Evolutionary conservation across 331 rosid genomes (phyloP).

Genomic region (Dryas integrifolia): DNA sequence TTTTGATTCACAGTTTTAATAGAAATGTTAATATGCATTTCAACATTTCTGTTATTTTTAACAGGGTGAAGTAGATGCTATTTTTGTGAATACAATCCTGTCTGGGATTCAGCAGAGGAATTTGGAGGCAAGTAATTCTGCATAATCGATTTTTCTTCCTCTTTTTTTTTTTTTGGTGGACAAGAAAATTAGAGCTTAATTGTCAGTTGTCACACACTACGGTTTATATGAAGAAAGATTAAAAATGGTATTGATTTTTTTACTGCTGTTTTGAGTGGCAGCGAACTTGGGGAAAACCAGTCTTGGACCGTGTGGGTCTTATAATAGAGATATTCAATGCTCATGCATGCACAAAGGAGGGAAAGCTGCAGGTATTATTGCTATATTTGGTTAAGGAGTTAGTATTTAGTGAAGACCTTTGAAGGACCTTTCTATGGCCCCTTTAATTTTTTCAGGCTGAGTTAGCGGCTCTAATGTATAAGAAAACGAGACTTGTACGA

Average conservation of each 20-base stretch:
- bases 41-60: conserved; percentile 7
- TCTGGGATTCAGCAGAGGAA: conserved; percentile 87
- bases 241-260: background rate
- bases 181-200: conserved; percentile 14
- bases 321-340: conserved; percentile 94
- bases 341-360: conserved; percentile 86
- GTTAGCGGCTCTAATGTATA: conserved; percentile 80
- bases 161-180: conserved; percentile 4
- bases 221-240: background rate
- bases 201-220: conserved; percentile 17
- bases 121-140: conserved; percentile 68
- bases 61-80: conserved; percentile 81
- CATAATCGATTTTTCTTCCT: background rate
- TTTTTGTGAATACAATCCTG: conserved; percentile 70
- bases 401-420: conserved; percentile 5
- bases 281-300: conserved; percentile 73
- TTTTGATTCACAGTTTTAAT: background rate
- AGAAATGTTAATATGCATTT: conserved; percentile 4
- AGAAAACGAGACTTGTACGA: conserved; percentile 84
- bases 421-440: background rate
- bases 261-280: conserved; percentile 29
- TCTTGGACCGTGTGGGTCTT: conserved; percentile 82
- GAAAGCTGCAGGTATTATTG: conserved; percentile 64
- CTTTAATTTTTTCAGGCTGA: conserved; percentile 58
- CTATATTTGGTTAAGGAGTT: conserved; percentile 3